These are phyloP conservation scores for Eucalyptus urophylla DNA, from an alignment of 345 rosid genomes.

Conservation along the genomic window DNA sequence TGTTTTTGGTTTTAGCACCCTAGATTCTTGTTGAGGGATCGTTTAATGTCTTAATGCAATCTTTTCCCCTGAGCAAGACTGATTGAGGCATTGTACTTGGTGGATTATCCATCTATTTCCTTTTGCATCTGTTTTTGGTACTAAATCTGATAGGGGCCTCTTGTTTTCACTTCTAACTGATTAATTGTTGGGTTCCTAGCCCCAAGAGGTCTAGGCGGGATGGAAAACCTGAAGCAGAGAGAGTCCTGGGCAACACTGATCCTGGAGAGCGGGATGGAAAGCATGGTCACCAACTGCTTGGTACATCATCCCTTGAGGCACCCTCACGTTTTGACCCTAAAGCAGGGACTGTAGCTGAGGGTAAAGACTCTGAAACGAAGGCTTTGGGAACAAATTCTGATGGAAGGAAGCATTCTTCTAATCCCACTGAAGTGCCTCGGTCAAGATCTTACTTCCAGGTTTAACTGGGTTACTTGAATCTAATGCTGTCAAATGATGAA, in stretches of 20 bases:
- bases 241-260: conserved; percentile 14
- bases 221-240: conserved; percentile 46
- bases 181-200: conserved; percentile 11
- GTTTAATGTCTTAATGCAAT: background rate
- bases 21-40: background rate
- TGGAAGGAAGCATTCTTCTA: conserved; percentile 15
- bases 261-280: conserved; percentile 27
- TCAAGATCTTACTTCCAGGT: conserved; percentile 72
- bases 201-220: conserved; percentile 81
- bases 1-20: background rate
- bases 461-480: background rate
- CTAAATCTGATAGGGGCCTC: background rate
- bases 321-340: conserved; percentile 9
- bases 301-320: conserved; percentile 44
- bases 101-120: background rate
- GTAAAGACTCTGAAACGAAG: conserved; percentile 40
- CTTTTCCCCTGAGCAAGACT: background rate
- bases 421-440: conserved; percentile 32
- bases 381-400: conserved; percentile 13
- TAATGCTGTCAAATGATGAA: background rate
- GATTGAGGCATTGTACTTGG: background rate
- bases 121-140: background rate
- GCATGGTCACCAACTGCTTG: conserved; percentile 33
- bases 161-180: background rate
- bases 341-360: conserved; percentile 9